Conservation (phyloP, 768 basidiomycete genomes). For the Naganishia onofrii region DNA sequence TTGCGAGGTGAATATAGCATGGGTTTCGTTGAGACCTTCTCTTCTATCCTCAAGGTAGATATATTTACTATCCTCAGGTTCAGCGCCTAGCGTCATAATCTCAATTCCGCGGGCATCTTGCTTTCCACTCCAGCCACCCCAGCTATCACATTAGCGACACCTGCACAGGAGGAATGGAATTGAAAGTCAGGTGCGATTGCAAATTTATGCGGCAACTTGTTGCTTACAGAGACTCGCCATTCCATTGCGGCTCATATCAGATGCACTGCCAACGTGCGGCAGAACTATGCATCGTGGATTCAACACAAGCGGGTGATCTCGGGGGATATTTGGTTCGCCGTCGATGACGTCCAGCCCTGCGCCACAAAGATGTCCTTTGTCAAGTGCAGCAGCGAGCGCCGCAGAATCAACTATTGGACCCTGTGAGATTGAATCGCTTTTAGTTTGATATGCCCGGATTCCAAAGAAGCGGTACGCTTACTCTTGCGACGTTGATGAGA, state of each 20-base stretch:
- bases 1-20: slow-evolving; percentile 8
- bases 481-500: slow-evolving; percentile 79
- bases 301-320: slow-evolving; percentile 75
- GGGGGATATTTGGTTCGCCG: slow-evolving; percentile 74
- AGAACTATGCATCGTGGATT: slow-evolving; percentile 73
- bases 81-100: background rate
- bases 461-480: slow-evolving; percentile 32
- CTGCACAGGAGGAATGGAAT: background rate
- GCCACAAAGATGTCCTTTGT: slow-evolving; percentile 77
- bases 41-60: background rate
- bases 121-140: background rate
- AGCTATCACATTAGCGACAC: background rate
- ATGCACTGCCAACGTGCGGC: slow-evolving; percentile 90
- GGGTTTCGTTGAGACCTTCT: background rate
- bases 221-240: slow-evolving; percentile 69
- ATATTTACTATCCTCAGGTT: background rate
- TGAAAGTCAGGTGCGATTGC: background rate
- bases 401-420: slow-evolving; percentile 79
- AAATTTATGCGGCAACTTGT: background rate
- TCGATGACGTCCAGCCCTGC: slow-evolving; percentile 93
- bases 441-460: background rate
- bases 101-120: slow-evolving; percentile 8
- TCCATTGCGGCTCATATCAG: slow-evolving; percentile 72
- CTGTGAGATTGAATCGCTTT: slow-evolving; percentile 45
- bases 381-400: slow-evolving; percentile 76